Percentiles rank a stretch among this genome's conserved stretches.
These are phyloP conservation scores for Syncephalastrum monosporum DNA, from an alignment of 371 early-diverging fungal species.

Conservation along the genomic window DNA sequence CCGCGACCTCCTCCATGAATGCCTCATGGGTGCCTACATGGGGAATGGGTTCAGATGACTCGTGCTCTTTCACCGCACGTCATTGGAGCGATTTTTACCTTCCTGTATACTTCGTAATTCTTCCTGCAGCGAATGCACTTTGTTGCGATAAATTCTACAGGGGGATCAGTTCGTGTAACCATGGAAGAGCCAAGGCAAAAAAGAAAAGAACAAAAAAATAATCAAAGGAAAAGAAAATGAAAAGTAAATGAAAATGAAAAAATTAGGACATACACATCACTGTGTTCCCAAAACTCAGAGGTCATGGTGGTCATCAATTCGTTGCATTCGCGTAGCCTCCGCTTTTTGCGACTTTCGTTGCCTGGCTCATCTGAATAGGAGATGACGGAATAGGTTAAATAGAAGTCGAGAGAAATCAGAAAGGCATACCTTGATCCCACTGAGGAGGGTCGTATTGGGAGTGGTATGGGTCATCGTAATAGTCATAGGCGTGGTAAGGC, in stretches of 20 bases:
- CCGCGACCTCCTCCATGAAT: conserved; percentile 39
- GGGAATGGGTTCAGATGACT: neutral
- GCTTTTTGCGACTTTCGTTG: conserved; percentile 17
- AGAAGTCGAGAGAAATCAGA: conserved; percentile 1
- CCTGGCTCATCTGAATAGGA: conserved; percentile 6
- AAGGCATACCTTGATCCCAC: conserved; percentile 20
- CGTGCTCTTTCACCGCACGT: neutral
- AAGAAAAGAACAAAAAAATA: neutral
- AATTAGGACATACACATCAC: conserved; percentile 37
- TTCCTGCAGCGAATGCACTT: conserved; percentile 28
- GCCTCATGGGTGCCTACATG: conserved; percentile 39
- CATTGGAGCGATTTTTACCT: conserved; percentile 12
- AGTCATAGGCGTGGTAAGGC: conserved; percentile 8
- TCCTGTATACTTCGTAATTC: conserved; percentile 33
- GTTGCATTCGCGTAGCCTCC: conserved; percentile 33
- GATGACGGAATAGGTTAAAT: neutral
- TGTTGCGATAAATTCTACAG: conserved; percentile 28
- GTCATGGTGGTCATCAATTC: conserved; percentile 49
- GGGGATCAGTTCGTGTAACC: conserved; percentile 11
- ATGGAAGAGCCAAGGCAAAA: no score
- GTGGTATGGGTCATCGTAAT: conserved; percentile 13
- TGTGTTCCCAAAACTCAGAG: conserved; percentile 48
- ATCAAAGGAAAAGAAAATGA: conserved; percentile 8
- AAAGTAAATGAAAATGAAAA: conserved; percentile 2
- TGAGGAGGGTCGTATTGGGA: conserved; percentile 12